phyloP scores from a whole-genome alignment of 2,329 filamentous ascomycete genomes.

The Trichoderma polysporum region DNA sequence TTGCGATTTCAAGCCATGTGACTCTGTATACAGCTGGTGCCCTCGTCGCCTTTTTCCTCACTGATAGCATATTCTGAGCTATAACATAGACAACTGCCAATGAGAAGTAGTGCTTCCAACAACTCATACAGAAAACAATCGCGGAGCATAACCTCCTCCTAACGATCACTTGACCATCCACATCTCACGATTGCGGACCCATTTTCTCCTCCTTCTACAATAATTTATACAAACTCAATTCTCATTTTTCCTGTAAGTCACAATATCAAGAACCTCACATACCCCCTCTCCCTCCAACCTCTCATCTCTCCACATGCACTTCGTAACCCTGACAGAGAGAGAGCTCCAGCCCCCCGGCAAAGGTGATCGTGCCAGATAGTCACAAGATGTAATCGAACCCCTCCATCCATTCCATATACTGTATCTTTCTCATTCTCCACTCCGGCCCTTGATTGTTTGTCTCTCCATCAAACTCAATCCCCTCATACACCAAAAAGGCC shows the following conservation, averaged over 20 bases:
- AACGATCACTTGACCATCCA: neutral
- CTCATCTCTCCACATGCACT: neutral
- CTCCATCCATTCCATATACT: neutral
- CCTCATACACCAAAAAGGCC: neutral
- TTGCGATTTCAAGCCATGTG: too few species aligned
- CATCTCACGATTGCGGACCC: neutral
- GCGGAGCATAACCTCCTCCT: neutral
- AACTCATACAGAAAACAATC: neutral
- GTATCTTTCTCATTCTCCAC: neutral
- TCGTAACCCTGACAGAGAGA: neutral
- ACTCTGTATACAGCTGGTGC: neutral
- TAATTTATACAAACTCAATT: neutral
- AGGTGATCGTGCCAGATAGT: neutral
- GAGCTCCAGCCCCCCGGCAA: neutral
- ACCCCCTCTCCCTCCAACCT: neutral
- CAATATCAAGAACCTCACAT: neutral
- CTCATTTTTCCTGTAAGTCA: neutral
- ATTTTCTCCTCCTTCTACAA: neutral
- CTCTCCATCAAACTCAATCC: neutral
- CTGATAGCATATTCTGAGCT: neutral
- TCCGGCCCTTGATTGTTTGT: neutral
- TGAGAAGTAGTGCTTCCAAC: too few species aligned
- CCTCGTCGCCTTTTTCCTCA: neutral
- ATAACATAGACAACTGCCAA: neutral
- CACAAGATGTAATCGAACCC: slow-evolving; percentile 7